Percentiles rank a stretch among this genome's conserved stretches.
These are phyloP conservation scores for Ceratocystis lukuohia DNA, from an alignment of 2,329 filamentous ascomycete species.

Conservation along the genomic window DNA sequence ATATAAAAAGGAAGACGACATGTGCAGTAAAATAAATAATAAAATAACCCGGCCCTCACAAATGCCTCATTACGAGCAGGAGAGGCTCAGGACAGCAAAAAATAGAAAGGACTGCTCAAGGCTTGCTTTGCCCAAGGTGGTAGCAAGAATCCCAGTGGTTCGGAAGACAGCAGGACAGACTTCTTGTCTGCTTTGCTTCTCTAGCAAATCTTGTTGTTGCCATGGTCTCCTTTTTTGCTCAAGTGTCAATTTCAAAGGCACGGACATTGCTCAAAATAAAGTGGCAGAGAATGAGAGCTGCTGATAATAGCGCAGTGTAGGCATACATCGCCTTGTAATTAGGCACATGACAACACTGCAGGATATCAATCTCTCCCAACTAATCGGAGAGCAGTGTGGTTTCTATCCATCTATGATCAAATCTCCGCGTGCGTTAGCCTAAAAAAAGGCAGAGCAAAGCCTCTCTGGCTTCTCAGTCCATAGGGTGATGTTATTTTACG, in stretches of 20 bases:
- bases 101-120: neutral
- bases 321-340: too few species aligned
- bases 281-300: too few species aligned
- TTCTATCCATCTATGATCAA: neutral
- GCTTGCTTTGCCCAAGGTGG: neutral
- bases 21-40: neutral
- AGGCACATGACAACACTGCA: too few species aligned
- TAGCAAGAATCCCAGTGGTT: conserved; percentile 1
- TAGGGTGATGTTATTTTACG: neutral
- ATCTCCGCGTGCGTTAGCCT: neutral
- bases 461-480: neutral
- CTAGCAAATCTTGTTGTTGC: too few species aligned
- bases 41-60: neutral
- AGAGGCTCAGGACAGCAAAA: neutral
- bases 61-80: neutral
- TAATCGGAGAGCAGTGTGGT: too few species aligned
- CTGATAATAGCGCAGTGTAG: too few species aligned
- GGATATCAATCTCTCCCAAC: too few species aligned
- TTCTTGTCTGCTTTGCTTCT: neutral
- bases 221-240: neutral
- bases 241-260: neutral
- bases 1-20: neutral
- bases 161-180: neutral
- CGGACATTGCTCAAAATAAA: neutral
- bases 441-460: neutral